phyloP scores from a whole-genome alignment of 169 alveolate species.

The Plasmodium gaboni region DNA sequence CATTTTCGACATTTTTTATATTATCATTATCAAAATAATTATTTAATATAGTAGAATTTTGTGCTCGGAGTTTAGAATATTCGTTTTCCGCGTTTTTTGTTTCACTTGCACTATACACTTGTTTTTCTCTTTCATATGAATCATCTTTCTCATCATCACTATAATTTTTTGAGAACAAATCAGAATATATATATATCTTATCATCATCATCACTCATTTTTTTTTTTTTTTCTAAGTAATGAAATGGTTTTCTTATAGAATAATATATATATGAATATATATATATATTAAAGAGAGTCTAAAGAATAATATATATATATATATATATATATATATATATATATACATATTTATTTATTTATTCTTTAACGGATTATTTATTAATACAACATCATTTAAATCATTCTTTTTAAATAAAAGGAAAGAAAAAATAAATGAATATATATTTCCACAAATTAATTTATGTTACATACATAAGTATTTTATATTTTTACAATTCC shows the following conservation, averaged over 20 bases:
- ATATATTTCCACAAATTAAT: background rate
- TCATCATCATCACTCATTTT: slow-evolving; percentile 62
- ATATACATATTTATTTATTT: background rate
- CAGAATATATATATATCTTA: slow-evolving; percentile 38
- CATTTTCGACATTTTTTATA: background rate
- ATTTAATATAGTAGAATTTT: slow-evolving; percentile 65
- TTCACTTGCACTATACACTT: background rate
- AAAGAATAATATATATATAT: background rate
- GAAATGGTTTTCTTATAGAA: background rate
- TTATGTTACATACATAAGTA: too few relatives aligned
- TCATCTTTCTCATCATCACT: slow-evolving; percentile 49
- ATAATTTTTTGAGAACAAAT: slow-evolving; percentile 16
- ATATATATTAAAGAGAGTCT: background rate
- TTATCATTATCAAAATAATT: slow-evolving; percentile 34
- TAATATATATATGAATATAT: background rate
- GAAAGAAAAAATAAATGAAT: background rate
- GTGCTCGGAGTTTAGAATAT: slow-evolving; percentile 51
- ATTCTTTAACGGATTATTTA: background rate
- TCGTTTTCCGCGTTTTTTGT: slow-evolving; percentile 59
- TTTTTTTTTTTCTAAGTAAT: background rate
- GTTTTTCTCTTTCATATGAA: slow-evolving; percentile 11
- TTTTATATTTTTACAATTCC: too few relatives aligned
- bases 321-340: background rate
- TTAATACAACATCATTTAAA: slow-evolving; percentile 5
- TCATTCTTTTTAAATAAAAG: background rate